These are phyloP conservation scores for Aspergillus fumigatus DNA, from an alignment of 2,329 filamentous ascomycete genomes.

Conservation along the genomic window DNA sequence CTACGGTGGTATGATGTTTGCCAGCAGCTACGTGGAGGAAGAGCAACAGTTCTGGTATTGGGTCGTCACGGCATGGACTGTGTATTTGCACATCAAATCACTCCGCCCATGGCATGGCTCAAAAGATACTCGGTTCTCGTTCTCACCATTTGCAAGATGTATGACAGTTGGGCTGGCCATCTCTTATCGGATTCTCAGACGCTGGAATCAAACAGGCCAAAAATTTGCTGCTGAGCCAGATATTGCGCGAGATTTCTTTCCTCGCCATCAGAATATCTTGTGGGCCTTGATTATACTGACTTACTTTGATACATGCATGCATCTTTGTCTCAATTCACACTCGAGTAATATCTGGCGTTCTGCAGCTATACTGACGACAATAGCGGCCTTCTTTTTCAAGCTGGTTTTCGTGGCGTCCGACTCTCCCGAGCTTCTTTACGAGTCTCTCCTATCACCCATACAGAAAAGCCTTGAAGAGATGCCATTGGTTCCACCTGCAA, in stretches of 20 bases:
- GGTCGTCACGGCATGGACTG: constrained; percentile 53
- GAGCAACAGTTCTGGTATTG: constrained; percentile 99
- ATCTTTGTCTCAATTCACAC: constrained; percentile 34
- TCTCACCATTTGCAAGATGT: constrained; percentile 8
- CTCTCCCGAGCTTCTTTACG: constrained; percentile 70
- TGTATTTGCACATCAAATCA: constrained; percentile 44
- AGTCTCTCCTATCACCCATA: constrained; percentile 30
- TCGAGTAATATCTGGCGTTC: constrained; percentile 19
- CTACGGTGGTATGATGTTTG: constrained; percentile 92
- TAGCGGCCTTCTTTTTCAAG: constrained; percentile 75
- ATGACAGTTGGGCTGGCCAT: constrained; percentile 50
- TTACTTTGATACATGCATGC: constrained; percentile 58
- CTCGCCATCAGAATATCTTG: constrained; percentile 59
- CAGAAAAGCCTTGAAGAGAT: constrained; percentile 36
- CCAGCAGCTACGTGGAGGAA: constrained; percentile 95
- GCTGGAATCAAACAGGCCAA: constrained; percentile 97
- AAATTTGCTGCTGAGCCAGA: constrained; percentile 91
- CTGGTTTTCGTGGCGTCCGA: constrained; percentile 82
- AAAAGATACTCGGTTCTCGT: background rate
- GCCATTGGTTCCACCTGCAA: constrained; percentile 47
- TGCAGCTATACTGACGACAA: constrained; percentile 41
- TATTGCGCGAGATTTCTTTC: constrained; percentile 69
- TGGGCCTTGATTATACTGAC: constrained; percentile 69
- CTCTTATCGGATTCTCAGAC: constrained; percentile 62
- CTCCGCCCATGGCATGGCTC: constrained; percentile 5